Base-by-base conservation (phyloP, 2,329 filamentous ascomycete species). In the Mycogone perniciosa region DNA sequence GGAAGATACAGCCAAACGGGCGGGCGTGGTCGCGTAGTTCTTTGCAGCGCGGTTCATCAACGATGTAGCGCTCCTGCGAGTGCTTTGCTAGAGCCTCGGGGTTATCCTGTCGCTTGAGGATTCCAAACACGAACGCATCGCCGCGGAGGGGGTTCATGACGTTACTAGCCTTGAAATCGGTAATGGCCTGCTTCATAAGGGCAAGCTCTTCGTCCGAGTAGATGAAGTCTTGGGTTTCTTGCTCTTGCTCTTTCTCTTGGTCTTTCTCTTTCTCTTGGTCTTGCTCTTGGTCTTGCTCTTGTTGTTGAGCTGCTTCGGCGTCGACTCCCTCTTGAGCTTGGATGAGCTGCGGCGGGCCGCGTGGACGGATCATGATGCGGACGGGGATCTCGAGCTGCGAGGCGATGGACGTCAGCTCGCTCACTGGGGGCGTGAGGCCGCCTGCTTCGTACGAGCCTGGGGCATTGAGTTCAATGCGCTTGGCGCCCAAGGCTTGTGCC, bases 111-210 rank as follows among this genome's bases (percentile, higher is more conserved):
- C 45, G 45, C 10, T 33, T 51, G 11, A 81, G 54, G 2, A 76
- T 63, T 4, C 79, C 79, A 56, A 82, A 79, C 6, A 82, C 78
- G 56, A 82, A 82, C 1, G 76, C 77, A 54, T 82, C 79, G 4
- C 76, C 76, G 10, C 67, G 66, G 2, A 58, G 55, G 0, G 63
- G 55, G 29, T 67, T 57, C 47, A 81, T 59, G 4, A 70, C 51
- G 0, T 68, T 67, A 0, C 67, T 59, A 1, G 57, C 56, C 44
- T 66, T 69, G 59, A 80, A 71, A 0, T 42, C 54, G 0, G 11
- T 43, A 7, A 81, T 71, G 6, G 64, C 57, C 2, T 55, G 48
- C 38, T 57, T 57, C 79, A 82, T 82, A 5, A 52, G 31, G 7
- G 59, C 56, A 5, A 76, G 57, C 58, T 82, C 76, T 3, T 54